phyloP scores from a whole-genome alignment of 495 filamentous ascomycete genomes.

The Aspergillus baeticus region DNA sequence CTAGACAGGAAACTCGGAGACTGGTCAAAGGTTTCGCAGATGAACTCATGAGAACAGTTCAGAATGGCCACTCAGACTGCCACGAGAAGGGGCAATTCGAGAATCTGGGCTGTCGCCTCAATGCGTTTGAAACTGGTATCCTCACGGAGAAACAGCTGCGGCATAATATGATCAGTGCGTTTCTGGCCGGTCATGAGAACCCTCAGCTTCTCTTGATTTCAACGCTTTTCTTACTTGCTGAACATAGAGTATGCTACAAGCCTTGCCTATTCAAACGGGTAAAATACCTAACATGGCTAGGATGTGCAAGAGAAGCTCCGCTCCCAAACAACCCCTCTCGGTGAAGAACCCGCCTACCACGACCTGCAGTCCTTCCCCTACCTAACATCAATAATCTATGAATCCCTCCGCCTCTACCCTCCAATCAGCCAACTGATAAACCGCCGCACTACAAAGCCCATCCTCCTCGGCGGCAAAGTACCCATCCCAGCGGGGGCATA shows the following conservation, averaged over 20 bases:
- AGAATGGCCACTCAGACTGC: not conserved
- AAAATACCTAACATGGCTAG: too few relatives aligned
- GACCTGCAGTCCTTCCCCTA: too few relatives aligned
- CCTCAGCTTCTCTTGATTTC: slow-evolving; percentile 32
- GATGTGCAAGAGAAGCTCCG: too few relatives aligned
- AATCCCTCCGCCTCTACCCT: slow-evolving; percentile 36
- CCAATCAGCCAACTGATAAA: slow-evolving; percentile 38
- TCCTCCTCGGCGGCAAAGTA: slow-evolving; percentile 20
- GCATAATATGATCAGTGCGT: slow-evolving; percentile 33
- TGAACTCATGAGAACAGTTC: slow-evolving; percentile 2
- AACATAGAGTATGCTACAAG: slow-evolving; percentile 22
- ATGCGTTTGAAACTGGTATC: not conserved
- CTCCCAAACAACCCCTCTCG: too few relatives aligned
- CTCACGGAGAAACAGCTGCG: slow-evolving; percentile 25
- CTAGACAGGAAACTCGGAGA: not conserved
- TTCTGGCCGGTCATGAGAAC: slow-evolving; percentile 41
- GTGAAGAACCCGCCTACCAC: too few relatives aligned
- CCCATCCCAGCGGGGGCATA: slow-evolving; percentile 20
- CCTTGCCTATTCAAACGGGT: too few relatives aligned
- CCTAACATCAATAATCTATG: slow-evolving; percentile 23
- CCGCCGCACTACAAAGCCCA: slow-evolving; percentile 18
- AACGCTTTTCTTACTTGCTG: slow-evolving; percentile 32
- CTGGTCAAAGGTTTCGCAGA: slow-evolving; percentile 11
- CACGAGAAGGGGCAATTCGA: not conserved
- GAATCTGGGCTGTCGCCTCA: slow-evolving; percentile 8